Conservation (phyloP, 2,329 filamentous ascomycete genomes). For the Pseudocercospora crystallina region DNA sequence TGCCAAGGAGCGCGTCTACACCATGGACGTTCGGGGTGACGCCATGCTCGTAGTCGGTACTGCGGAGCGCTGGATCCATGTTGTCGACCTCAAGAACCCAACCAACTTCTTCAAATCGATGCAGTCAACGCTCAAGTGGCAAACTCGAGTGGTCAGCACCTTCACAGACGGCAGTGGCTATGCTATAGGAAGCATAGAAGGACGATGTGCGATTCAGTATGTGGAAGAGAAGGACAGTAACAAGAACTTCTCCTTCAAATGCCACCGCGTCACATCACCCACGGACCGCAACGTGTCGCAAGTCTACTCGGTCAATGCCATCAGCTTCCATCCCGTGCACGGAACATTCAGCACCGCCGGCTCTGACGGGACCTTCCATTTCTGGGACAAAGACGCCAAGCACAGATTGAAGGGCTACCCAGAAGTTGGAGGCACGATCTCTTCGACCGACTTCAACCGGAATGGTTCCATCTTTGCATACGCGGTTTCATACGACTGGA, state of each 20-base stretch:
- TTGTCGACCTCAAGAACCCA: constrained; percentile 86
- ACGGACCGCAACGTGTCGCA: constrained; percentile 68
- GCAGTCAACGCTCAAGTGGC: constrained; percentile 96
- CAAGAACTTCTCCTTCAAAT: constrained; percentile 98
- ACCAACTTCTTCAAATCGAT: constrained; percentile 93
- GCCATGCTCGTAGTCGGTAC: constrained; percentile 89
- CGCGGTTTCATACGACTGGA: constrained; percentile 95
- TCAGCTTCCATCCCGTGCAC: constrained; percentile 94
- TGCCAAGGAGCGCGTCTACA: constrained; percentile 79
- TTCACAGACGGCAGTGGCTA: constrained; percentile 91
- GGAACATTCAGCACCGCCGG: constrained; percentile 98
- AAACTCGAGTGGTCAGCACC: constrained; percentile 92
- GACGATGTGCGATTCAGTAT: constrained; percentile 96
- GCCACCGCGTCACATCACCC: constrained; percentile 79
- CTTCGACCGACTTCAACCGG: constrained; percentile 85
- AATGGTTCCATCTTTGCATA: constrained; percentile 64
- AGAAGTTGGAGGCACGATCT: constrained; percentile 71
- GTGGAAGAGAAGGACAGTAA: constrained; percentile 85
- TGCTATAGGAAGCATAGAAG: constrained; percentile 94
- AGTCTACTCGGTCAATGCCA: constrained; percentile 93
- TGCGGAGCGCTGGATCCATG: constrained; percentile 93
- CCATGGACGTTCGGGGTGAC: constrained; percentile 75
- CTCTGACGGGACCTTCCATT: constrained; percentile 93
- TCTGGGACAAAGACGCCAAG: constrained; percentile 73
- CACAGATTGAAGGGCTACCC: constrained; percentile 64